Percentiles rank a stretch among this genome's conserved stretches.
These are phyloP conservation scores for Tuber calosporum DNA, from an alignment of 495 filamentous ascomycete genomes.

Conservation along the genomic window DNA sequence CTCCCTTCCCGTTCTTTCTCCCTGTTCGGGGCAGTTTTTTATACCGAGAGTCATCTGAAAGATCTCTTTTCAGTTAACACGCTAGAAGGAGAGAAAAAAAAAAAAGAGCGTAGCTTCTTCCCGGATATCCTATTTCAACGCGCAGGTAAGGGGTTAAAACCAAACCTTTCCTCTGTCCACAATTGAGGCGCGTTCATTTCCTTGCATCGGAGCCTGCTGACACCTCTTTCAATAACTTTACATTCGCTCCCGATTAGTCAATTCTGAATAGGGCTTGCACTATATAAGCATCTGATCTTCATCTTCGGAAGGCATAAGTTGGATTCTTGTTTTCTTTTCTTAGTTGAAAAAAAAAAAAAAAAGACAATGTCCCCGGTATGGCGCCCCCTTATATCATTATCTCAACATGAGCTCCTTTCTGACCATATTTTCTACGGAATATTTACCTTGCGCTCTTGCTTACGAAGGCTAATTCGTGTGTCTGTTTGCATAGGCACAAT, in stretches of 20 bases:
- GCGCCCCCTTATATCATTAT: neutral
- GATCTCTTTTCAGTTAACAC: slow-evolving; percentile 18
- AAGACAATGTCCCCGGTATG: neutral
- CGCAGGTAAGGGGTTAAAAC: slow-evolving; percentile 26
- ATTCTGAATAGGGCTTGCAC: slow-evolving; percentile 30
- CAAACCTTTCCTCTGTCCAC: slow-evolving; percentile 17
- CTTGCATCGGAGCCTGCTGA: slow-evolving; percentile 31
- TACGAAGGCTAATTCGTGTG: slow-evolving; percentile 8
- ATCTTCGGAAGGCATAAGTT: slow-evolving; percentile 7
- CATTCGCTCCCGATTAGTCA: slow-evolving; percentile 23
- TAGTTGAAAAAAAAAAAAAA: neutral
- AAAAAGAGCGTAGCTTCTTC: slow-evolving; percentile 11
- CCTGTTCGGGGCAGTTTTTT: slow-evolving; percentile 15
- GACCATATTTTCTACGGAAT: neutral
- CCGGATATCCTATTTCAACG: slow-evolving; percentile 18
- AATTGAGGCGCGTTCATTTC: slow-evolving; percentile 23
- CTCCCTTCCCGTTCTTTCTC: slow-evolving; percentile 31
- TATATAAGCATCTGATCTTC: slow-evolving; percentile 25
- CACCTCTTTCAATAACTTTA: slow-evolving; percentile 11
- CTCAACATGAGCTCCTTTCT: neutral
- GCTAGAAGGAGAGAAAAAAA: neutral
- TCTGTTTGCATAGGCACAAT: slow-evolving; percentile 50
- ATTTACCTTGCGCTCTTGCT: neutral
- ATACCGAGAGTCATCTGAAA: slow-evolving; percentile 16
- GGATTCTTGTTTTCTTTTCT: neutral